phyloP scores from a whole-genome alignment of 176 grass and related monocot genomes.

The Tillandsia fasciculata region DNA sequence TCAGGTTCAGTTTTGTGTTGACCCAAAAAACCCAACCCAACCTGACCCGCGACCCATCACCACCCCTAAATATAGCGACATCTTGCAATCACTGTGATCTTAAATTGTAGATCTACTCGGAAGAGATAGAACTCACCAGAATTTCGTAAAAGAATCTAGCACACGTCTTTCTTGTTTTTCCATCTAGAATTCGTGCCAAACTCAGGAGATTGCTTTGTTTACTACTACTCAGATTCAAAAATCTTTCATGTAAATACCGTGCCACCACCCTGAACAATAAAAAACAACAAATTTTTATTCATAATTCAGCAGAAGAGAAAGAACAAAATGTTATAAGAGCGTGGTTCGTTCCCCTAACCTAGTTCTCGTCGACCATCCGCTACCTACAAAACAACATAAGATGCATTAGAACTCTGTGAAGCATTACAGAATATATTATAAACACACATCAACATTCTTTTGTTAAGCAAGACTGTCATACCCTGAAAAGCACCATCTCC shows the following conservation, averaged over 20 bases:
- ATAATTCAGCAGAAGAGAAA: constrained; percentile 9
- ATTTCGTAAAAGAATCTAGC: constrained; percentile 89
- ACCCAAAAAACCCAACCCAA: too few species aligned
- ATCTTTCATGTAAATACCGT: constrained; percentile 29
- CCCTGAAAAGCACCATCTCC: constrained; percentile 27
- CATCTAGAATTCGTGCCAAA: constrained; percentile 42
- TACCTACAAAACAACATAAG: constrained; percentile 40
- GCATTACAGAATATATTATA: not conserved
- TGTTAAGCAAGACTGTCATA: constrained; percentile 16
- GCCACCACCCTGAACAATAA: constrained; percentile 52
- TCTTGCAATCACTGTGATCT: not conserved
- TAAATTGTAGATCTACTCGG: not conserved
- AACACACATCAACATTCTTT: constrained; percentile 6
- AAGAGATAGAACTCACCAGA: constrained; percentile 42
- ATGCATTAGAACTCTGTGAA: constrained; percentile 15
- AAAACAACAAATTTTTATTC: constrained; percentile 6
- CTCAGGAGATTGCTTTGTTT: constrained; percentile 28
- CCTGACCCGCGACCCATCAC: too few species aligned
- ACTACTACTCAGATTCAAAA: constrained; percentile 29
- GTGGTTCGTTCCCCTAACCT: constrained; percentile 30
- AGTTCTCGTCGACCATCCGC: constrained; percentile 40
- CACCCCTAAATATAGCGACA: not conserved
- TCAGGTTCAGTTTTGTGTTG: too few species aligned
- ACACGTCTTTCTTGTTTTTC: constrained; percentile 45
- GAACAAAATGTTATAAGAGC: constrained; percentile 13